Conservation (phyloP, 768 basidiomycete species). For the Mycena maculata region DNA sequence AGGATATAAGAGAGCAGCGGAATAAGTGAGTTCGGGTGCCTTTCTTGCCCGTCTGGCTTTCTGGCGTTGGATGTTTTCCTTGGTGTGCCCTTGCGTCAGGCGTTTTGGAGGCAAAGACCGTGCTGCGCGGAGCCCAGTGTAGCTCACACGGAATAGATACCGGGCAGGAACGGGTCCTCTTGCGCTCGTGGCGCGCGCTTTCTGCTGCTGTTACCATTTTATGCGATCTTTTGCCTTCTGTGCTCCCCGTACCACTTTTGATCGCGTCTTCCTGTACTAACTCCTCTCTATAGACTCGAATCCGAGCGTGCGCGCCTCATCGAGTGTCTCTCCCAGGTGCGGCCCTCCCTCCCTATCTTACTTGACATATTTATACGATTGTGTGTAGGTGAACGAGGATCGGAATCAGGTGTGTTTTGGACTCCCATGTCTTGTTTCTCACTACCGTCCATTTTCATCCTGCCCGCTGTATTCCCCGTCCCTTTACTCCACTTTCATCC, state of each 20-base stretch:
- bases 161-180: too few relatives aligned
- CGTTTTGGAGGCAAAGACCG: too few relatives aligned
- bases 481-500: too few relatives aligned
- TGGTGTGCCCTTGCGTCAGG: too few relatives aligned
- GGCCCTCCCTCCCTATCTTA: slow-evolving; percentile 30
- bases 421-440: too few relatives aligned
- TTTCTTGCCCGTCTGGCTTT: not conserved
- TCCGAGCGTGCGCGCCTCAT: slow-evolving; percentile 79
- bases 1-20: slow-evolving; percentile 86
- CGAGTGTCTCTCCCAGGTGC: slow-evolving; percentile 75
- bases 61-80: not conserved
- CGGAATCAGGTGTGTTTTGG: slow-evolving; percentile 68
- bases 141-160: too few relatives aligned
- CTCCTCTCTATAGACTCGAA: slow-evolving; percentile 64
- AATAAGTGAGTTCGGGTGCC: slow-evolving; percentile 69
- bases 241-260: not conserved
- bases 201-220: too few relatives aligned
- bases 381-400: slow-evolving; percentile 78
- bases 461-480: too few relatives aligned
- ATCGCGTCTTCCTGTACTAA: not conserved
- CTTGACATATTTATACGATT: not conserved
- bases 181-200: too few relatives aligned
- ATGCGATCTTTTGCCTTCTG: not conserved
- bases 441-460: too few relatives aligned
- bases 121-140: too few relatives aligned